phyloP scores from a whole-genome alignment of 192 early-diverging fungal species.

The Podila epigama region DNA sequence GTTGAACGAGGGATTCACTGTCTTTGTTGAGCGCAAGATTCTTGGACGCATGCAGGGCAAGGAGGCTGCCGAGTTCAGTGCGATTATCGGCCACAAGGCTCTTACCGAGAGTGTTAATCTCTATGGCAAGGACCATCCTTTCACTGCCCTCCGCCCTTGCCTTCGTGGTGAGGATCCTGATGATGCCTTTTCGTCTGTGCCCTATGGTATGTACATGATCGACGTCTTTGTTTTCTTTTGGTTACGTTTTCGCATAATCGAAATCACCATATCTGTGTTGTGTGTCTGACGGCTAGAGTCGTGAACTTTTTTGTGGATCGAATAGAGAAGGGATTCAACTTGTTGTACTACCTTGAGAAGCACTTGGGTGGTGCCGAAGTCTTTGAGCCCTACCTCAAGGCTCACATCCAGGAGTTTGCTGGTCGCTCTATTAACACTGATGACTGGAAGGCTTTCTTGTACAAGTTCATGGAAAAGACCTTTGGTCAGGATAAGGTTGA shows the following conservation, averaged over 20 bases:
- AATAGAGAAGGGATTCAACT: constrained; percentile 92
- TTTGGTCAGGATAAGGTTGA: constrained; percentile 71
- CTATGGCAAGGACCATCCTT: constrained; percentile 67
- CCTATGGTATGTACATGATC: constrained; percentile 71
- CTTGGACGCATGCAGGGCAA: constrained; percentile 82
- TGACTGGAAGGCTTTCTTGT: constrained; percentile 88
- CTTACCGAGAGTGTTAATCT: constrained; percentile 72
- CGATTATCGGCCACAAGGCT: constrained; percentile 83
- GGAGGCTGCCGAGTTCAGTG: constrained; percentile 76
- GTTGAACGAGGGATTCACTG: constrained; percentile 97
- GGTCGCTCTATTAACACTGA: constrained; percentile 89
- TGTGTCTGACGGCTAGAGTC: too few relatives aligned
- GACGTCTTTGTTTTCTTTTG: too few relatives aligned
- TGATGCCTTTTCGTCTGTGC: constrained; percentile 78
- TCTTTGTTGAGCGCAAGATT: constrained; percentile 93
- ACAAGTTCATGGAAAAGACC: constrained; percentile 74
- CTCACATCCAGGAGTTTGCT: constrained; percentile 83
- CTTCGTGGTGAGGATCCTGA: constrained; percentile 80
- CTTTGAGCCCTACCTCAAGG: constrained; percentile 88
- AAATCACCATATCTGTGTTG: too few relatives aligned
- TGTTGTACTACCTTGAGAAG: constrained; percentile 93
- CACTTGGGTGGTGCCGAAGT: constrained; percentile 81
- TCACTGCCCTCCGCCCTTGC: constrained; percentile 76
- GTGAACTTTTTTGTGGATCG: constrained; percentile 1
- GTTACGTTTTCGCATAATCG: too few relatives aligned